Evolutionary conservation across 2,329 filamentous ascomycete genomes (phyloP).

Genomic region (Huntiella savannae): DNA sequence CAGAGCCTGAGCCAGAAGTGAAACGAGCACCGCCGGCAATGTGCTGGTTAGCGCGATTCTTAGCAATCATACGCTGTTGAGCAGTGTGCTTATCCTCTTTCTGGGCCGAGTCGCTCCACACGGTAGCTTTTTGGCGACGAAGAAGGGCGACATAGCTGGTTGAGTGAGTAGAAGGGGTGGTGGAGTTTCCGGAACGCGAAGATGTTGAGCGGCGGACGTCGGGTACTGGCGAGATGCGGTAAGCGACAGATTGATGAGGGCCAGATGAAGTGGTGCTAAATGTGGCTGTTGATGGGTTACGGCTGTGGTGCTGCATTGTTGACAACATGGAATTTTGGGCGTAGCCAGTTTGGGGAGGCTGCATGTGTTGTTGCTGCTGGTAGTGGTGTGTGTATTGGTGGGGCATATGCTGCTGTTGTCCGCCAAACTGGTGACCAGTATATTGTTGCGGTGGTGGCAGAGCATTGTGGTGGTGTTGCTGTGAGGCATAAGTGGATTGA

Average conservation of each 20-base stretch:
- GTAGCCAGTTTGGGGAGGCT: slow-evolving; percentile 13
- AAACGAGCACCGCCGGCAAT: slow-evolving; percentile 42
- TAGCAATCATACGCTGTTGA: slow-evolving; percentile 71
- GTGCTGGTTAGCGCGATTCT: slow-evolving; percentile 69
- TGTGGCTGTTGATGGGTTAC: slow-evolving; percentile 47
- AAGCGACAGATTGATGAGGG: slow-evolving; percentile 33
- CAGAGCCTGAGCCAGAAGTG: slow-evolving; percentile 21
- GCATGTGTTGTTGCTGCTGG: slow-evolving; percentile 8
- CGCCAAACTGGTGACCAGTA: not conserved
- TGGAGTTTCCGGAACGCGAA: slow-evolving; percentile 46
- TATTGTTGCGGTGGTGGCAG: slow-evolving; percentile 8
- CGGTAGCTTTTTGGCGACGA: slow-evolving; percentile 89
- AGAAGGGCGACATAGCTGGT: slow-evolving; percentile 89
- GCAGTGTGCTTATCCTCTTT: slow-evolving; percentile 71
- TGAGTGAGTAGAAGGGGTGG: slow-evolving; percentile 20
- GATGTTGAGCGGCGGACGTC: slow-evolving; percentile 63
- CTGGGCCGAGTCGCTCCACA: slow-evolving; percentile 93
- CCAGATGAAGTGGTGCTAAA: slow-evolving; percentile 54
- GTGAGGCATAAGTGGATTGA: not conserved
- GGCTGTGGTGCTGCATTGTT: slow-evolving; percentile 22
- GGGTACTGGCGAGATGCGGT: slow-evolving; percentile 33
- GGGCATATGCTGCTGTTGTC: slow-evolving; percentile 2
- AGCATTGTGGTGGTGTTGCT: not conserved
- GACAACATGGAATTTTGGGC: slow-evolving; percentile 14
- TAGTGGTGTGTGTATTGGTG: slow-evolving; percentile 2